Base-by-base conservation (phyloP, 1,284 basidiomycete species). In the Neotropicomus parvogracilis region DNA sequence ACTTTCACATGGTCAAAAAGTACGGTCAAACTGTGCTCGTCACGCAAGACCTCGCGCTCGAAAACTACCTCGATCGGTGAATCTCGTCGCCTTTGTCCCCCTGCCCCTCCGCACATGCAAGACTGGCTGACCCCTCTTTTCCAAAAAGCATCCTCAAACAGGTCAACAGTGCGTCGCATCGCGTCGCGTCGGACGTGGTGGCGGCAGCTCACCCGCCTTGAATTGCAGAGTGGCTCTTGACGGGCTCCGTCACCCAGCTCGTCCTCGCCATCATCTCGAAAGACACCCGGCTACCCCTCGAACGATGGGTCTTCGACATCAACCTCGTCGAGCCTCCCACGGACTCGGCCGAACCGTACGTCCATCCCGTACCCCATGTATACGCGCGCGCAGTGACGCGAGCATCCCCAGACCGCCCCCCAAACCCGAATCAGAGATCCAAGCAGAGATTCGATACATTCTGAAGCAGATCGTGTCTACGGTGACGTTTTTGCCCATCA, bases 1-100 rank as follows among this genome's bases (percentile, higher is more conserved):
- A 99, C 69, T 99, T 99, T 66, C 95, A 97, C 62, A 92, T 95
- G 88, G 92, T 97, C 48, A 97, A 97, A 70, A 99, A 98, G 68
- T 99, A 98, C 60, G 95, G 95, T 0, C 85, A 98, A 56, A 95
- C 93, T 1, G 91, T 99, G 59, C 80, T 99, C 24, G 86, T 97
- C 3, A 97, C 94, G 1, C 88, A 94, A 54, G 95, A 99, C 60
- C 85, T 95, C 44, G 88, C 88, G 1, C 71, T 99, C 38, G 90
- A 95, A 62, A 90, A 88, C 60, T 99, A 99, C 65, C 79, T 99
- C 16, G 85, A 89, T 53, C 83, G 81, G 87, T 87, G 60, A 5
- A 39, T 41, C 10, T 3, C 7, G 10, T 3, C 9, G 10, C 14
- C 12, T 6, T 12, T 12, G 2, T 7, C 14, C 21, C 21, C 14